Conservation (phyloP, 768 basidiomycete species). For the Hygrophoropsis aurantiaca region DNA sequence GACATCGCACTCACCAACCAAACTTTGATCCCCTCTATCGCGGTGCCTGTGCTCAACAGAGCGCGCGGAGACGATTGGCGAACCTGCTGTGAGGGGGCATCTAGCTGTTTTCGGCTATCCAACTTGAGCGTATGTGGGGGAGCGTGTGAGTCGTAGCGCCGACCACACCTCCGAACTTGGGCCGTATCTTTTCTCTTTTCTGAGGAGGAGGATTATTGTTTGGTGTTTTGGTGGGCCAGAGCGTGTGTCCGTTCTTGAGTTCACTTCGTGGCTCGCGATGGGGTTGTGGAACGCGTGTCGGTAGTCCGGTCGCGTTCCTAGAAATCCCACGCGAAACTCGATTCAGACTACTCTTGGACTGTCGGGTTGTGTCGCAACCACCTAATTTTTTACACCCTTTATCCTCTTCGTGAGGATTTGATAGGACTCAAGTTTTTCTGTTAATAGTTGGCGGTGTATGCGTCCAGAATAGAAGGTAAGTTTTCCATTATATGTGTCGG, state of each 20-base stretch:
- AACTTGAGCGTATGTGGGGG: not conserved
- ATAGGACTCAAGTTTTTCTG: not conserved
- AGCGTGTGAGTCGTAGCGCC: not conserved
- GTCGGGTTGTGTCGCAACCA: constrained; percentile 8
- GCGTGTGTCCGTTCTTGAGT: constrained; percentile 18
- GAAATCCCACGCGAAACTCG: constrained; percentile 21
- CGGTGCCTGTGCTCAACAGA: constrained; percentile 8
- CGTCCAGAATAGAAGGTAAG: too few species aligned
- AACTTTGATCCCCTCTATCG: constrained; percentile 13
- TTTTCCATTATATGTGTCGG: too few species aligned
- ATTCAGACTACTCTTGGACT: constrained; percentile 34
- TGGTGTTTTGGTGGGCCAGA: not conserved
- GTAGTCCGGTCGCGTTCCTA: too few species aligned
- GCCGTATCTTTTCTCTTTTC: not conserved
- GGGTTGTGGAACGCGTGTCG: constrained; percentile 1
- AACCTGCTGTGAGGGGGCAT: not conserved
- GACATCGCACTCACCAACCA: too few species aligned
- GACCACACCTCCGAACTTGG: not conserved
- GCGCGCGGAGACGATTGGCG: not conserved
- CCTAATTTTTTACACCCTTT: not conserved
- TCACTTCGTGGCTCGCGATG: constrained; percentile 26
- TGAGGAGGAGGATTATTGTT: not conserved
- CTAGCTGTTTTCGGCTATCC: not conserved
- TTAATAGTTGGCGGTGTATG: too few species aligned
- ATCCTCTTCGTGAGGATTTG: constrained; percentile 16